Base-by-base conservation (phyloP, 2,329 filamentous ascomycete species). In the Sporothrix phasma region DNA sequence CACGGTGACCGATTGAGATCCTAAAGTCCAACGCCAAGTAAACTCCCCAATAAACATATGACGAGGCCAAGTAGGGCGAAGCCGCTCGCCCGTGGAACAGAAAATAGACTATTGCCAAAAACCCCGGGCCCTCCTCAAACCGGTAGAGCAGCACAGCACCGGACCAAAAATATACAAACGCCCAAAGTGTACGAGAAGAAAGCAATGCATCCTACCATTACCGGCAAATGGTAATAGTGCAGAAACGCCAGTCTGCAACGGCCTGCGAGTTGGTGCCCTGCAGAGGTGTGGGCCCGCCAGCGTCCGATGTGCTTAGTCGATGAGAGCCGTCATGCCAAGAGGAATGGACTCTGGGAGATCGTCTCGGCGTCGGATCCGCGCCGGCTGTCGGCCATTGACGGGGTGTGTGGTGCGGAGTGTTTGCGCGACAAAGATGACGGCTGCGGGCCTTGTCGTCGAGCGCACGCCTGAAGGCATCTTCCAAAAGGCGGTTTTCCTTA, bases 281-380 rank as follows among this genome's bases (percentile, higher is more conserved):
- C n/a, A 47, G 13, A 47, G 10, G 24, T 47, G n/a, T 26, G n/a
- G 19, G 7, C 15, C n/a, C 39, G 41, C n/a, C 17, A 43, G 19
- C 3, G 6, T 19, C 41, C 7, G 34, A 43, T n/a, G n/a, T 43
- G 7, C 8, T 61, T 58, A 69, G 58, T 78, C 70, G 63, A 80
- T 71, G 10, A 80, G 65, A 8, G 67, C 66, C 11, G 66, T 70
- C 74, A 81, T 75, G 39, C 73, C 74, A 6, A 72, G 72, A 4
- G 79, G 79, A 13, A 76, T 67, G 2, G 74, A 75, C 19, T 70
- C 73, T 6, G 79, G 77, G 77, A 79, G 56, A 80, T 77, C 7
- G 77, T 80, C 19, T 76, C 45, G 5, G 62, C 62, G 13, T 62
- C 63, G 2, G 62, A 66, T 2, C 46, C n/a, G 29, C 60, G 46